Conservation (phyloP, 192 early-diverging fungal genomes). For the Phycomyces blakesleeanus region DNA sequence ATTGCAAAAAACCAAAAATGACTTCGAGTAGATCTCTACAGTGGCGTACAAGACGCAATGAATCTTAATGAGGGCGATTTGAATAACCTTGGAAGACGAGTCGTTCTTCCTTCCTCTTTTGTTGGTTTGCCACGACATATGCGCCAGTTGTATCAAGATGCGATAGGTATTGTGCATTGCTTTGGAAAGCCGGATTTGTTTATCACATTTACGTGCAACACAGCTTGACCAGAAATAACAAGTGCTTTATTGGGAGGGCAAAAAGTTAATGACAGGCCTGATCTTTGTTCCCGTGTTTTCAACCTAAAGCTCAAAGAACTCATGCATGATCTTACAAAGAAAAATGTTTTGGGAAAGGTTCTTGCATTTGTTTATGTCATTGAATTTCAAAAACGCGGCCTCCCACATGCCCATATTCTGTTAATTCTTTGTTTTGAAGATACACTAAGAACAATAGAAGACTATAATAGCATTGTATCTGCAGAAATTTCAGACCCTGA, state of each 20-base stretch:
- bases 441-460: too few relatives aligned
- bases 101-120: too few relatives aligned
- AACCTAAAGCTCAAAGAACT: slow-evolving; percentile 17
- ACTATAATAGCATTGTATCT: slow-evolving; percentile 1
- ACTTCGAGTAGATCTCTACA: too few relatives aligned
- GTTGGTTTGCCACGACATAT: too few relatives aligned
- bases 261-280: slow-evolving; percentile 17
- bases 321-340: slow-evolving; percentile 13
- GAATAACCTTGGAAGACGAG: too few relatives aligned
- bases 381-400: slow-evolving; percentile 36
- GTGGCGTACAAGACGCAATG: too few relatives aligned
- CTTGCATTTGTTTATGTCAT: slow-evolving; percentile 27
- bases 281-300: slow-evolving; percentile 18
- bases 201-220: slow-evolving; percentile 27
- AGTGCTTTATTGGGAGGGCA: neutral
- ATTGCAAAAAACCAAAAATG: too few relatives aligned
- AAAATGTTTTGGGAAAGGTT: slow-evolving; percentile 18
- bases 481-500: slow-evolving; percentile 12
- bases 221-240: slow-evolving; percentile 4
- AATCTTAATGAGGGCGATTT: too few relatives aligned
- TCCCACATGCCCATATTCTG: slow-evolving; percentile 35
- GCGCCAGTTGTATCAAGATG: slow-evolving; percentile 16
- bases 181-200: slow-evolving; percentile 11
- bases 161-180: slow-evolving; percentile 19
- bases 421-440: slow-evolving; percentile 20